Conservation (phyloP, 305 asterid species). For the Rubia tinctorum region DNA sequence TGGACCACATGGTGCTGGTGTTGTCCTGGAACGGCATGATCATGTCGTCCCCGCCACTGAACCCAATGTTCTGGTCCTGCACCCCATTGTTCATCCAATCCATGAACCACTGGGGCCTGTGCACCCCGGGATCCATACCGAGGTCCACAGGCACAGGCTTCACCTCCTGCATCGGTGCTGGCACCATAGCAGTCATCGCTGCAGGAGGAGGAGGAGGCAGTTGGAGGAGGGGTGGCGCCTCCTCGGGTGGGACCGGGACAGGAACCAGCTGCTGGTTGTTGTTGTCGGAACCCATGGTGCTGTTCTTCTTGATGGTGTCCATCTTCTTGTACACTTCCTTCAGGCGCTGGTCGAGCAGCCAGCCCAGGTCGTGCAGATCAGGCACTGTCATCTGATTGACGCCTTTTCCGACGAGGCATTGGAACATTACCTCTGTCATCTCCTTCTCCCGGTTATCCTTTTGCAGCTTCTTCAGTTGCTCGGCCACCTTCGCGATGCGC, state of each 20-base stretch:
- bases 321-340: constrained; percentile 64
- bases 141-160: constrained; percentile 12
- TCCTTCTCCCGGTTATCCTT: constrained; percentile 69
- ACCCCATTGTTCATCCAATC: constrained; percentile 51
- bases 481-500: constrained; percentile 57
- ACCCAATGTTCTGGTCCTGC: constrained; percentile 29
- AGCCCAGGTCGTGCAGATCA: constrained; percentile 55
- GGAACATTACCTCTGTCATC: constrained; percentile 63
- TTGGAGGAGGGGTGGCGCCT: background rate
- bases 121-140: constrained; percentile 16
- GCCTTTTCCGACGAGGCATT: constrained; percentile 57
- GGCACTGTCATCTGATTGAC: constrained; percentile 36
- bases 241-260: too few relatives aligned
- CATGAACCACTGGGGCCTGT: constrained; percentile 47
- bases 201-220: background rate
- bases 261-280: background rate
- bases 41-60: constrained; percentile 46
- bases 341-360: constrained; percentile 53
- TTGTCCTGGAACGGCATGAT: constrained; percentile 38
- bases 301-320: constrained; percentile 35
- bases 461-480: constrained; percentile 56
- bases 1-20: constrained; percentile 41
- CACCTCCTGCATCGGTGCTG: constrained; percentile 13
- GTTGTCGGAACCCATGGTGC: background rate
- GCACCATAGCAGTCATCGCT: background rate